Conservation (phyloP, 768 basidiomycete species). For the Leccinellum rugosiceps region DNA sequence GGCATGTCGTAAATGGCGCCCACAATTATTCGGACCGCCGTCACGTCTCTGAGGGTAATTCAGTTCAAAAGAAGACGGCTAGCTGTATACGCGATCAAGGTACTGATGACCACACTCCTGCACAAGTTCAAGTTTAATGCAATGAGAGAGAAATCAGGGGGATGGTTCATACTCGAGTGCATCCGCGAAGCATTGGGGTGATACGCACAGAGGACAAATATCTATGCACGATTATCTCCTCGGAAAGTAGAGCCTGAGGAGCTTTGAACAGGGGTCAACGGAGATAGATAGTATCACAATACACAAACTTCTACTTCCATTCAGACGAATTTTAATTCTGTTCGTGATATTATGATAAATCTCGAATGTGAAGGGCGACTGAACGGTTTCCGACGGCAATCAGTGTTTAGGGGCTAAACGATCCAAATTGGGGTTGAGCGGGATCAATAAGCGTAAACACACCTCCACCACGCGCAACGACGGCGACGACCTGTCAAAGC, state of each 20-base stretch:
- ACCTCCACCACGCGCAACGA: constrained; percentile 6
- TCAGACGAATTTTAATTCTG: background rate
- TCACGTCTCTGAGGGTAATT: background rate
- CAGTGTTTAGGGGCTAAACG: background rate
- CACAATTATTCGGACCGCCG: background rate
- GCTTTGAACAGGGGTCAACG: background rate
- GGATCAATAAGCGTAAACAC: constrained; percentile 14
- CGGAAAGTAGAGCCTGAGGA: background rate
- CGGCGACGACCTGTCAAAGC: constrained; percentile 1
- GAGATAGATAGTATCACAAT: background rate
- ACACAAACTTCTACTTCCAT: background rate
- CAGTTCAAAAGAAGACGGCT: constrained; percentile 26
- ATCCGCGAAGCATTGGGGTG: constrained; percentile 11
- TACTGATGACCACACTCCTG: constrained; percentile 12
- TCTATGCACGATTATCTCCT: constrained; percentile 6
- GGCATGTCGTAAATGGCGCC: constrained; percentile 12
- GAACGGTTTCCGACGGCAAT: too few species aligned
- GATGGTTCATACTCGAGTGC: constrained; percentile 10
- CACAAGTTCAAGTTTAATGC: constrained; percentile 14
- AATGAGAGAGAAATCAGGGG: background rate
- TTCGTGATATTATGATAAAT: too few species aligned
- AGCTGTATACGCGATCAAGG: constrained; percentile 21
- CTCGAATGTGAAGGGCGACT: background rate
- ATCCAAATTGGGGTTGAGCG: background rate
- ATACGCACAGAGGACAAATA: constrained; percentile 17